Conservation (phyloP, 1,284 basidiomycete genomes). For the Mycena sp. region DNA sequence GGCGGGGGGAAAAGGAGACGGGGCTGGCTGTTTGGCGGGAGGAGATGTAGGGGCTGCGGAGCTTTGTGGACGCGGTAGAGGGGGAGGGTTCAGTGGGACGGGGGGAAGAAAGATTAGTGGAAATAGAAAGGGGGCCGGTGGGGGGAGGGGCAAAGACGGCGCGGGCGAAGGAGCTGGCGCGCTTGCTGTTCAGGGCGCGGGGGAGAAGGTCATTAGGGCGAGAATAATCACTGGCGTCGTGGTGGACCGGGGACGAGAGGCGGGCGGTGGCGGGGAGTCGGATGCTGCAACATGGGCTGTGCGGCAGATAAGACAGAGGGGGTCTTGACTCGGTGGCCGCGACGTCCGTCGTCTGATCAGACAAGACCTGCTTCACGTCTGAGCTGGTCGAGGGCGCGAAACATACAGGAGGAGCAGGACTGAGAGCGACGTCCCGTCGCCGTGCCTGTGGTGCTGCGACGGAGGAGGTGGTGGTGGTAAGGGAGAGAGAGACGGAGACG, state of each 20-base stretch:
- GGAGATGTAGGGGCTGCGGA: slow-evolving; percentile 56
- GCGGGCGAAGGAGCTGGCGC: slow-evolving; percentile 46
- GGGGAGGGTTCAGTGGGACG: slow-evolving; percentile 37
- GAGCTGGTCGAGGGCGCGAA: slow-evolving; percentile 55
- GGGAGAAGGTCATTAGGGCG: slow-evolving; percentile 56
- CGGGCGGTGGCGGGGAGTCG: slow-evolving; percentile 42
- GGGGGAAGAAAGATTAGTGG: slow-evolving; percentile 44
- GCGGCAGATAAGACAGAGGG: too few species aligned
- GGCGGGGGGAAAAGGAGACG: slow-evolving; percentile 39
- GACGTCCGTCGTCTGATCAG: slow-evolving; percentile 53
- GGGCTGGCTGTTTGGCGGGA: slow-evolving; percentile 47
- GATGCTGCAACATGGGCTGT: slow-evolving; percentile 81
- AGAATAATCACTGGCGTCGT: slow-evolving; percentile 54
- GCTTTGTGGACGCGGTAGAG: too few species aligned
- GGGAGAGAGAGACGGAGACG: slow-evolving; percentile 36
- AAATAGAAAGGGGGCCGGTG: slow-evolving; percentile 46
- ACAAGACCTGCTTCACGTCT: slow-evolving; percentile 67
- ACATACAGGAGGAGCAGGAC: slow-evolving; percentile 55
- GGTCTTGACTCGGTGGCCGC: slow-evolving; percentile 32
- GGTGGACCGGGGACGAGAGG: too few species aligned
- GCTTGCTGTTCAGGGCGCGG: slow-evolving; percentile 44
- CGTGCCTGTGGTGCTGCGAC: slow-evolving; percentile 32
- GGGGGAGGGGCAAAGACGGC: slow-evolving; percentile 39
- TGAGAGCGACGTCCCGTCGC: slow-evolving; percentile 25
- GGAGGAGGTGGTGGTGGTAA: slow-evolving; percentile 35